Evolutionary conservation across 2,329 filamentous ascomycete genomes (phyloP).

Genomic region (Alternaria gansuensis): DNA sequence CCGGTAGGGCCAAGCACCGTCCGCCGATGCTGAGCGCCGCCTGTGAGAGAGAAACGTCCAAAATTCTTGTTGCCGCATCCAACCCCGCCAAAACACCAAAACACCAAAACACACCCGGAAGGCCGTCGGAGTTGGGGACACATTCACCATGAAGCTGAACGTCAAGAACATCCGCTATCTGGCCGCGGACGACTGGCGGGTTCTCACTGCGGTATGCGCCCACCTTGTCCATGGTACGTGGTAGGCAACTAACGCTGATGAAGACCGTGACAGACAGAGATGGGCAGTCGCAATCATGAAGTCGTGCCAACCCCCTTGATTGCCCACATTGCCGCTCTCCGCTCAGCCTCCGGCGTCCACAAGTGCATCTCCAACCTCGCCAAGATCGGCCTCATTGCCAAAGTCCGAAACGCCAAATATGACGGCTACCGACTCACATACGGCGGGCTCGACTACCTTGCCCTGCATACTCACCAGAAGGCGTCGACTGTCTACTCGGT

Average conservation of each 20-base stretch:
- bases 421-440: slow-evolving; percentile 97
- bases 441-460: slow-evolving; percentile 96
- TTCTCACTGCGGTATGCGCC: slow-evolving; percentile 79
- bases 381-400: slow-evolving; percentile 89
- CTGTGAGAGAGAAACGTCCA: slow-evolving; percentile 32
- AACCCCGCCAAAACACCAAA: slow-evolving; percentile 4
- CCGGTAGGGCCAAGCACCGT: slow-evolving; percentile 37
- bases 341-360: slow-evolving; percentile 77
- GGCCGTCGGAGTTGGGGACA: slow-evolving; percentile 6
- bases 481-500: slow-evolving; percentile 86
- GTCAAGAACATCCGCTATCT: slow-evolving; percentile 93
- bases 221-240: slow-evolving; percentile 26
- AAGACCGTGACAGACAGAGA: slow-evolving; percentile 74
- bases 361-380: slow-evolving; percentile 88
- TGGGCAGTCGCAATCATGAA: slow-evolving; percentile 95
- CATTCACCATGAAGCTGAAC: slow-evolving; percentile 83
- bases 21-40: slow-evolving; percentile 32
- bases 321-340: slow-evolving; percentile 80
- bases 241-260: slow-evolving; percentile 51
- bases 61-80: slow-evolving; percentile 28
- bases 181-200: slow-evolving; percentile 90
- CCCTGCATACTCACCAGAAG: slow-evolving; percentile 86
- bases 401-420: slow-evolving; percentile 94
- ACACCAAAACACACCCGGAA: neutral
- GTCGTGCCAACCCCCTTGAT: slow-evolving; percentile 92